These are phyloP conservation scores for Chenopodium formosanum DNA, from an alignment of 148 eudicot genomes.

Conservation along the genomic window DNA sequence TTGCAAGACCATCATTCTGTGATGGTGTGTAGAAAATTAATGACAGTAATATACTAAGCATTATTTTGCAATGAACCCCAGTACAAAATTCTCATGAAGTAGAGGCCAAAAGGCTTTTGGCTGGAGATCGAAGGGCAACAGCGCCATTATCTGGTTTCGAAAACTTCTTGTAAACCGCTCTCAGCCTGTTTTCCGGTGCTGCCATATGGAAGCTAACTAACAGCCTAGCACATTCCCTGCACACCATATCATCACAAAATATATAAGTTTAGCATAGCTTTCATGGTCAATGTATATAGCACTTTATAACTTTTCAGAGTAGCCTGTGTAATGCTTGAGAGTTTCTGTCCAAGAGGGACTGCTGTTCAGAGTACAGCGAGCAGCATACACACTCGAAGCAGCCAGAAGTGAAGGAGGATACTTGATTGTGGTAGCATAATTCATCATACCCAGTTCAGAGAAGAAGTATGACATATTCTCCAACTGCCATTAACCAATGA, in stretches of 20 bases:
- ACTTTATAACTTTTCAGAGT: conserved; percentile 27
- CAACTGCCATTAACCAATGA: conserved; percentile 30
- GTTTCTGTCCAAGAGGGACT: conserved; percentile 55
- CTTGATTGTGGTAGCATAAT: conserved; percentile 33
- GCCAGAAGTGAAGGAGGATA: conserved; percentile 54
- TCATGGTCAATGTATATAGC: neutral
- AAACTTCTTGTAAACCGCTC: conserved; percentile 43
- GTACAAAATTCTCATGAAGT: conserved; percentile 13
- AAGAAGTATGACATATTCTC: conserved; percentile 54
- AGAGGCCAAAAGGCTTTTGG: conserved; percentile 37
- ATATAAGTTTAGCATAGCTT: neutral
- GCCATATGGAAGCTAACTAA: conserved; percentile 34
- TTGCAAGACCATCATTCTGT: conserved; percentile 8
- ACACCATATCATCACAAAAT: neutral
- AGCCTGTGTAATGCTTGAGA: conserved; percentile 53
- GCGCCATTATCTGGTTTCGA: conserved; percentile 39
- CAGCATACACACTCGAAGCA: conserved; percentile 57
- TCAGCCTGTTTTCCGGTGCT: conserved; percentile 34
- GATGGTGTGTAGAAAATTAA: conserved; percentile 9
- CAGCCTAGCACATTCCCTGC: conserved; percentile 36
- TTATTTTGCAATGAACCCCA: conserved; percentile 11
- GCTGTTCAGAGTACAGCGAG: conserved; percentile 43
- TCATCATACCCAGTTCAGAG: conserved; percentile 57
- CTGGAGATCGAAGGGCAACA: conserved; percentile 40
- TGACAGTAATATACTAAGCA: neutral